Evolutionary conservation across 805 yeast genomes (phyloP).

Genomic region (Kodamaea fukazawae): DNA sequence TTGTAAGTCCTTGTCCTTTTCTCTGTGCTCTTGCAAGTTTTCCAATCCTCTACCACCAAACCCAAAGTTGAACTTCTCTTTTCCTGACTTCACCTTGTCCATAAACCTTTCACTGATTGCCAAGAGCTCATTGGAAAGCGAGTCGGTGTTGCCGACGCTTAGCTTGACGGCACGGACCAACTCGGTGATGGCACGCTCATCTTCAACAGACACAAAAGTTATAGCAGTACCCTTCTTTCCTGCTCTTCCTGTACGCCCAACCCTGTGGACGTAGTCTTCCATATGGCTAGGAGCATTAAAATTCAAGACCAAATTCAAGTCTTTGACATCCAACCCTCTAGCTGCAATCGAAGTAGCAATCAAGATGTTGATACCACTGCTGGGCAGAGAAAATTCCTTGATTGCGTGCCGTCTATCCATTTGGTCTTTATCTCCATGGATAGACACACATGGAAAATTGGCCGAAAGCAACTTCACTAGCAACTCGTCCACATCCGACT

Average conservation of each 20-base stretch:
- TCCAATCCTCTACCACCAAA: slow-evolving; percentile 93
- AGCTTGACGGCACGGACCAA: slow-evolving; percentile 65
- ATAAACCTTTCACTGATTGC: slow-evolving; percentile 55
- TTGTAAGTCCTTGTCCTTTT: slow-evolving; percentile 48
- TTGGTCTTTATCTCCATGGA: slow-evolving; percentile 94
- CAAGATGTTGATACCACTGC: slow-evolving; percentile 58
- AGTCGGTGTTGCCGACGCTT: slow-evolving; percentile 42
- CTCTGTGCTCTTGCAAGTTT: slow-evolving; percentile 63
- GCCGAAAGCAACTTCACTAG: slow-evolving; percentile 49
- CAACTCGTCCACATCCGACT: slow-evolving; percentile 77
- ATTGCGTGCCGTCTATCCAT: slow-evolving; percentile 75
- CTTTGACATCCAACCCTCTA: slow-evolving; percentile 91
- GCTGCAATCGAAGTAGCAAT: slow-evolving; percentile 95
- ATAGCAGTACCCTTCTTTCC: slow-evolving; percentile 61
- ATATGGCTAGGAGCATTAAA: slow-evolving; percentile 73
- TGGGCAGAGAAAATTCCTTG: slow-evolving; percentile 54
- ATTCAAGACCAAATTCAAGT: slow-evolving; percentile 74
- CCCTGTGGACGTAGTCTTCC: slow-evolving; percentile 95
- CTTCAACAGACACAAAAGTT: slow-evolving; percentile 63
- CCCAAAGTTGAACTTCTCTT: slow-evolving; percentile 64
- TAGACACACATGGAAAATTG: slow-evolving; percentile 59
- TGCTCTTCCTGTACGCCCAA: slow-evolving; percentile 95
- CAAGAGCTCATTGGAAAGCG: slow-evolving; percentile 50
- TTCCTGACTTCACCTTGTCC: slow-evolving; percentile 63
- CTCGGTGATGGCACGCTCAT: slow-evolving; percentile 65